phyloP scores from a whole-genome alignment of 1,284 basidiomycete species.

The Dichomitus squalens region DNA sequence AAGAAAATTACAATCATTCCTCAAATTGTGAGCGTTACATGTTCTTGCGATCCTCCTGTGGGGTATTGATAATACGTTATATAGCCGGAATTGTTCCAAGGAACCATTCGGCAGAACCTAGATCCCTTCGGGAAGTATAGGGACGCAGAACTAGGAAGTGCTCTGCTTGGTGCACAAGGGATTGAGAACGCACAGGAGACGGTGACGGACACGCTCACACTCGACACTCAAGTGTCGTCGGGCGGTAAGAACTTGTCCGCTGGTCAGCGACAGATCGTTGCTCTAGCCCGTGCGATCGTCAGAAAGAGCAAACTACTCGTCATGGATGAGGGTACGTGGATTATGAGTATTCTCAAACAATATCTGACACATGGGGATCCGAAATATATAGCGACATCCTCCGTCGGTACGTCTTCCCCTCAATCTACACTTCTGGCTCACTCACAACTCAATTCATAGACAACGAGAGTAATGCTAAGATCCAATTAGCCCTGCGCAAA shows the following conservation, averaged over 20 bases:
- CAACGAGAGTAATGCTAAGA: conserved; percentile 57
- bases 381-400: conserved; percentile 1
- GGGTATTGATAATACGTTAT: conserved; percentile 13
- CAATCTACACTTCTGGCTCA: not conserved
- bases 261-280: conserved; percentile 70
- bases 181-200: conserved; percentile 43
- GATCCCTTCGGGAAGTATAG: conserved; percentile 78
- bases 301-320: conserved; percentile 61
- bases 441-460: conserved; percentile 35
- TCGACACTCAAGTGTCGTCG: conserved; percentile 53
- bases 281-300: conserved; percentile 59
- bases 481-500: conserved; percentile 57
- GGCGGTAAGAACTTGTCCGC: conserved; percentile 70
- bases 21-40: conserved; percentile 35
- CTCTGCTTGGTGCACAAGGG: conserved; percentile 53
- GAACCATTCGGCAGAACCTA: conserved; percentile 57
- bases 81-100: conserved; percentile 67
- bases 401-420: not conserved
- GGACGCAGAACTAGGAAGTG: conserved; percentile 60
- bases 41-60: conserved; percentile 41
- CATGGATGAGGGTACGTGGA: conserved; percentile 54
- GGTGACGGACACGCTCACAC: conserved; percentile 39
- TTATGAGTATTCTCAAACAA: not conserved
- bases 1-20: conserved; percentile 51
- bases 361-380: not conserved